Conservation (phyloP, 176 grass and related monocot genomes). For the Carex littledalei region DNA sequence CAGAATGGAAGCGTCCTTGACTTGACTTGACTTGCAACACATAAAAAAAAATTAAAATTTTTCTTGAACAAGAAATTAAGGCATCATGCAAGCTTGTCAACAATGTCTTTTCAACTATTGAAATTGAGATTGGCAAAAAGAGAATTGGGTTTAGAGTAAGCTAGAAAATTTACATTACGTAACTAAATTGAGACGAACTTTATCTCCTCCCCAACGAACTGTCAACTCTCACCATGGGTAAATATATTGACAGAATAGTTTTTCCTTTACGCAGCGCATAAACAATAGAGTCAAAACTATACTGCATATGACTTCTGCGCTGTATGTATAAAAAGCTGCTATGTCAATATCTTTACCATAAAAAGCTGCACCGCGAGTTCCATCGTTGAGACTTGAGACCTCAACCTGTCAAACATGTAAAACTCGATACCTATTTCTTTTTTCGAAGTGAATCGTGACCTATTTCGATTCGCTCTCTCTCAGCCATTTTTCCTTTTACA, state of each 20-base stretch:
- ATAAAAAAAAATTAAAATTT: background rate
- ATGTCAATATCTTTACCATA: too few relatives aligned
- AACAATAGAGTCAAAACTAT: too few relatives aligned
- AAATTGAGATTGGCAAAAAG: background rate
- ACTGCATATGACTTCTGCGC: too few relatives aligned
- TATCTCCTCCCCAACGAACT: constrained; percentile 3
- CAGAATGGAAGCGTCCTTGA: constrained; percentile 6
- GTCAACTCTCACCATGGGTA: background rate
- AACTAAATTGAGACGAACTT: background rate
- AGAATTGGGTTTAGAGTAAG: background rate
- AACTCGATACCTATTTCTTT: background rate
- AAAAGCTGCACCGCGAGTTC: constrained; percentile 18
- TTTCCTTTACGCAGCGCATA: too few relatives aligned
- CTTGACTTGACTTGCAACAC: background rate
- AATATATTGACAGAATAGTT: too few relatives aligned
- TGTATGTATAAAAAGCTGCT: too few relatives aligned
- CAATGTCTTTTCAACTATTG: background rate
- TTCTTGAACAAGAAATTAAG: background rate
- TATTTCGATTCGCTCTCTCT: background rate
- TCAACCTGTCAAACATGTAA: background rate
- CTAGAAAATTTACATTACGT: background rate
- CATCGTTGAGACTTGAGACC: background rate
- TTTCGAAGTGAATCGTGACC: background rate
- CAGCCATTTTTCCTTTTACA: background rate
- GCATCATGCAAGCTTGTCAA: background rate